Conservation (phyloP, 306 rosid species). For the Vicia villosa region DNA sequence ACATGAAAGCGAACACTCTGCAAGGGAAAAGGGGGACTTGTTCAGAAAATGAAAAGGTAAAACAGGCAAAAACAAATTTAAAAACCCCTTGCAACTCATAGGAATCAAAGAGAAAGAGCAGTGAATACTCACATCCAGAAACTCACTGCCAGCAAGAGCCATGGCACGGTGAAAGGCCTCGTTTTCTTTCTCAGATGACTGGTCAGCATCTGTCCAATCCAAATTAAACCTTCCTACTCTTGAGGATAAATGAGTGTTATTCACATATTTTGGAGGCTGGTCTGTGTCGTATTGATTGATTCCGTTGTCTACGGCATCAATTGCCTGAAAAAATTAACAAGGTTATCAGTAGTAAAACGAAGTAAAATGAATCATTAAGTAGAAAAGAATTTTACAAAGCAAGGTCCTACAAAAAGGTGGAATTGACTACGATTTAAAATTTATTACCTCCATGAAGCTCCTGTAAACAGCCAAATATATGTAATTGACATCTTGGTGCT, state of each 20-base stretch:
- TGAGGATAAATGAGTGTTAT: slow-evolving; percentile 90
- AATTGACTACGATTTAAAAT: slow-evolving; percentile 7
- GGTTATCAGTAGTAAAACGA: not conserved
- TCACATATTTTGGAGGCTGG: slow-evolving; percentile 90
- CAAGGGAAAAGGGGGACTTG: slow-evolving; percentile 25
- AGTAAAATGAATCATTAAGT: not conserved
- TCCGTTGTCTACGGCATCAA: slow-evolving; percentile 97
- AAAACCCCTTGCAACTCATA: not conserved
- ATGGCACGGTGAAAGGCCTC: slow-evolving; percentile 86
- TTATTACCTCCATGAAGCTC: slow-evolving; percentile 94
- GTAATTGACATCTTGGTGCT: slow-evolving; percentile 68
- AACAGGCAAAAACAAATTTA: not conserved
- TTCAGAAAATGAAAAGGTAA: slow-evolving; percentile 34
- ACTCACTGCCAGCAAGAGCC: slow-evolving; percentile 87
- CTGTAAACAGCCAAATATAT: slow-evolving; percentile 83
- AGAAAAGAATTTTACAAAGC: not conserved
- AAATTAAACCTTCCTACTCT: slow-evolving; percentile 87
- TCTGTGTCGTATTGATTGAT: slow-evolving; percentile 86
- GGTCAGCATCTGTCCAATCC: slow-evolving; percentile 95
- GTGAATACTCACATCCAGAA: slow-evolving; percentile 63
- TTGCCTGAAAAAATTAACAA: slow-evolving; percentile 63
- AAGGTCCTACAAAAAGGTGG: not conserved
- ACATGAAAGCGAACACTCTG: slow-evolving; percentile 78
- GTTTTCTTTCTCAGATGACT: slow-evolving; percentile 84
- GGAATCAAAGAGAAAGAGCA: not conserved